phyloP scores from a whole-genome alignment of 169 alveolate genomes.

The Amoebophrya sp. region DNA sequence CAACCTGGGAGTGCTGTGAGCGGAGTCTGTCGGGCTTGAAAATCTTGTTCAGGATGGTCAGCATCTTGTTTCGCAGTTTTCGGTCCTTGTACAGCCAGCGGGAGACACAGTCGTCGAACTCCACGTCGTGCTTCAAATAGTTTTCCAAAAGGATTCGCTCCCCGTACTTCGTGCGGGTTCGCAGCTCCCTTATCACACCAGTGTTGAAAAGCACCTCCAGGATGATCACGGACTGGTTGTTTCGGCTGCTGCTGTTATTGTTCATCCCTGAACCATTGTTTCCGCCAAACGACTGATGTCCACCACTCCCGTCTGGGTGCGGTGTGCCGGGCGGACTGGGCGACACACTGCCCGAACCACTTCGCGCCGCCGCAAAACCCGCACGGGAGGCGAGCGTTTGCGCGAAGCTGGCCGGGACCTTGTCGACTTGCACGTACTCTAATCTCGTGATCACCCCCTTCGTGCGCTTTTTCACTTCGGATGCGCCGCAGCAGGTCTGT shows the following conservation, averaged over 20 bases:
- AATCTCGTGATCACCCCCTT: not conserved
- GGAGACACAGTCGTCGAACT: slow-evolving; percentile 15
- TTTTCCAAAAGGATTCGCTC: not conserved
- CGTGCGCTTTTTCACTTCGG: not conserved
- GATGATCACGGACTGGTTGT: too few species aligned
- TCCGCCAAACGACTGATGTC: too few species aligned
- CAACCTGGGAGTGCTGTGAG: not conserved
- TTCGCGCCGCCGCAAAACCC: too few species aligned
- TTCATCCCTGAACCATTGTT: too few species aligned
- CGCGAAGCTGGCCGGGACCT: too few species aligned
- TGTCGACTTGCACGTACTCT: too few species aligned
- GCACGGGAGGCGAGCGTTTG: too few species aligned
- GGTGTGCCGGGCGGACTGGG: too few species aligned
- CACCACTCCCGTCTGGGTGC: too few species aligned
- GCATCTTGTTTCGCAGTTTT: not conserved
- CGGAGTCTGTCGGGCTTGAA: not conserved
- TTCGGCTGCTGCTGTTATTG: too few species aligned
- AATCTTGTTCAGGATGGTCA: not conserved
- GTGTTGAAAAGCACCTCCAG: not conserved
- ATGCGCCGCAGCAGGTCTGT: not conserved
- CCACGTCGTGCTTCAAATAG: not conserved
- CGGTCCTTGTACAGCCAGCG: not conserved
- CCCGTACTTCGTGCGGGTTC: not conserved
- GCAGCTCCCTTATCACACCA: not conserved
- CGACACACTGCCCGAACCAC: too few species aligned